phyloP scores from a whole-genome alignment of 495 filamentous ascomycete species.

The Amphirosellinia nigrospora region DNA sequence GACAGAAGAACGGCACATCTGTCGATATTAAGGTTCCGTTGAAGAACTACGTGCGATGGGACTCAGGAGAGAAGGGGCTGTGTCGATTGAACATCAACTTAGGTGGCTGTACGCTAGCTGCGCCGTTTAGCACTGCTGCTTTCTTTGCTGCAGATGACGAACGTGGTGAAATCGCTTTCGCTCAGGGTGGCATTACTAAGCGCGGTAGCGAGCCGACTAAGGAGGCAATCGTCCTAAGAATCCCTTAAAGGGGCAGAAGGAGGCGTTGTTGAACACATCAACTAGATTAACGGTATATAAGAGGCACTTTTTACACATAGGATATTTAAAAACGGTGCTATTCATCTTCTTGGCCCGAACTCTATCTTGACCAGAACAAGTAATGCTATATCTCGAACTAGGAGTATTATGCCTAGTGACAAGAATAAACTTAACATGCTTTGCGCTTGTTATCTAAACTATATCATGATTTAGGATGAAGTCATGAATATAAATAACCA shows the following conservation, averaged over 20 bases:
- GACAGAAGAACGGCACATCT: constrained; percentile 12
- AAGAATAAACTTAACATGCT: background rate
- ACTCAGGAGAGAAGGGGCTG: constrained; percentile 4
- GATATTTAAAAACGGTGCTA: background rate
- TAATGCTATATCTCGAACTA: background rate
- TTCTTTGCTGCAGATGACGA: constrained; percentile 28
- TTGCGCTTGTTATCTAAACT: background rate
- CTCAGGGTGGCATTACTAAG: constrained; percentile 22
- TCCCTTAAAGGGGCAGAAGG: too few relatives aligned
- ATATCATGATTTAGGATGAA: background rate
- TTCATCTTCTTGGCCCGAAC: background rate
- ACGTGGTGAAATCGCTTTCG: constrained; percentile 17
- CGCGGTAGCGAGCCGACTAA: constrained; percentile 4
- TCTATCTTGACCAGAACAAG: background rate
- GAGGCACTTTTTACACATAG: too few relatives aligned
- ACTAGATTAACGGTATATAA: too few relatives aligned
- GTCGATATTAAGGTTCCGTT: constrained; percentile 24
- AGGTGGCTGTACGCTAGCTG: constrained; percentile 18
- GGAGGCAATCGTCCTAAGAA: constrained; percentile 12
- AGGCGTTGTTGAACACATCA: too few relatives aligned
- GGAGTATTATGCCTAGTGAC: background rate
- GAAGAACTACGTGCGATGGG: constrained; percentile 20
- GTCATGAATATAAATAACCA: too few relatives aligned
- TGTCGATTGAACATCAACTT: constrained; percentile 19
- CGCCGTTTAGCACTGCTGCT: constrained; percentile 20